Percentiles rank a stretch among this genome's conserved stretches.
These are phyloP conservation scores for Thielaviopsis musarum DNA, from an alignment of 2,329 filamentous ascomycete species.

Conservation along the genomic window DNA sequence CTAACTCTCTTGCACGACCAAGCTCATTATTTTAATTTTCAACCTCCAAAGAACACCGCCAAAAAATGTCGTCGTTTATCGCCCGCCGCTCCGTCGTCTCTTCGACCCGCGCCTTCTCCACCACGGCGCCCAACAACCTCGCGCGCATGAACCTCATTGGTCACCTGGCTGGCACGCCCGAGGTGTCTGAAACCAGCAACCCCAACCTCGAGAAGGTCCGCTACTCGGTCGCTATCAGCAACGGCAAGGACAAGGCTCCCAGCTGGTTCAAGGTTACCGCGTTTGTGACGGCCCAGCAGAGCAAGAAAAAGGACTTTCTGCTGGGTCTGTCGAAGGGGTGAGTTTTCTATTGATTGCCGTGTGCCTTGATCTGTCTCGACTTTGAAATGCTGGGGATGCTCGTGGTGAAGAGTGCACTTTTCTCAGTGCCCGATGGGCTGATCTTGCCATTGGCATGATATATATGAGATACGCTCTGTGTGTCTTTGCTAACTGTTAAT, in stretches of 20 bases:
- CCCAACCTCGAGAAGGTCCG: conserved; percentile 54
- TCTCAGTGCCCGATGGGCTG: no score
- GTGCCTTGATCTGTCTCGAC: not conserved
- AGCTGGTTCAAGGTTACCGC: conserved; percentile 73
- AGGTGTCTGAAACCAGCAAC: conserved; percentile 50
- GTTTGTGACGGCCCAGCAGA: conserved; percentile 57
- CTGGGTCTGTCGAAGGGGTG: conserved; percentile 70
- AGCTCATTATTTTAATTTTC: not conserved
- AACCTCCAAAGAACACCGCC: conserved; percentile 3
- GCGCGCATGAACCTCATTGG: conserved; percentile 79
- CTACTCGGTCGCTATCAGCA: conserved; percentile 58
- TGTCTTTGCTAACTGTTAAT: conserved; percentile 12
- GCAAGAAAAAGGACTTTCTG: conserved; percentile 53
- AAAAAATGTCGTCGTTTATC: conserved; percentile 30
- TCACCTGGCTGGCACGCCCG: conserved; percentile 64
- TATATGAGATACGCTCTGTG: not conserved
- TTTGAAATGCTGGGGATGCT: no score
- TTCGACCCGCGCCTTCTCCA: conserved; percentile 57
- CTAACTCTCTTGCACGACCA: not conserved
- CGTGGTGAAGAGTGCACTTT: no score
- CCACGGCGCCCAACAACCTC: conserved; percentile 44
- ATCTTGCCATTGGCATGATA: no score
- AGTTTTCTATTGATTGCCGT: conserved; percentile 21
- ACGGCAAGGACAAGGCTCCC: conserved; percentile 52
- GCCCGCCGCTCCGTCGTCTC: conserved; percentile 32